Evolutionary conservation across 768 basidiomycete species (phyloP).

Genomic region (Polyporus arcularius): DNA sequence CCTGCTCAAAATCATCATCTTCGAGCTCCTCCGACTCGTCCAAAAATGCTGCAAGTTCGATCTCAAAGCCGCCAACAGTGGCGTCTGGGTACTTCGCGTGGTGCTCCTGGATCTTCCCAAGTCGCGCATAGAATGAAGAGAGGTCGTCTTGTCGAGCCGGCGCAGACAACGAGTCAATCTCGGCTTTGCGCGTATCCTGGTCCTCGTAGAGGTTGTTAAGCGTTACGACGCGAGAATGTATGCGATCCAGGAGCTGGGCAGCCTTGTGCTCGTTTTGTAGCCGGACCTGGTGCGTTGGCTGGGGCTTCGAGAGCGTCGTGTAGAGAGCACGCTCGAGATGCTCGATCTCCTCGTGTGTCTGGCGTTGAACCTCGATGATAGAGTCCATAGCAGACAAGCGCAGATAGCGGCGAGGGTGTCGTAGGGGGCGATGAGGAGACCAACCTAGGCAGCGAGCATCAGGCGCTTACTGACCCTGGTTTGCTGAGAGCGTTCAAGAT

Average conservation of each 20-base stretch:
- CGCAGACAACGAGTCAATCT: slow-evolving; percentile 63
- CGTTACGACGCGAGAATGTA: slow-evolving; percentile 64
- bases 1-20: slow-evolving; percentile 75
- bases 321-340: slow-evolving; percentile 87
- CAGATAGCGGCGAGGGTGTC: background rate
- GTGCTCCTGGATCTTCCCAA: slow-evolving; percentile 96
- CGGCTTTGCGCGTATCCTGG: slow-evolving; percentile 67
- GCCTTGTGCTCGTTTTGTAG: slow-evolving; percentile 88
- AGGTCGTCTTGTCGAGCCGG: slow-evolving; percentile 64
- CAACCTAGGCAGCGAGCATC: slow-evolving; percentile 5
- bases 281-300: slow-evolving; percentile 59
- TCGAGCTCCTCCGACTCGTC: slow-evolving; percentile 73
- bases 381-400: slow-evolving; percentile 72
- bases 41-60: slow-evolving; percentile 79
- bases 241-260: slow-evolving; percentile 83
- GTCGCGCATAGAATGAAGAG: slow-evolving; percentile 93
- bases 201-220: slow-evolving; percentile 80
- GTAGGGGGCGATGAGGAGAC: background rate
- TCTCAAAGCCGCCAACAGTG: slow-evolving; percentile 76
- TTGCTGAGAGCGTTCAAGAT: slow-evolving; percentile 19
- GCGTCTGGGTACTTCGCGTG: slow-evolving; percentile 94
- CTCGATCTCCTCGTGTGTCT: slow-evolving; percentile 95
- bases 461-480: slow-evolving; percentile 11
- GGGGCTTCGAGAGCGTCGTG: slow-evolving; percentile 72
- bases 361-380: slow-evolving; percentile 89